These are phyloP conservation scores for Magnaporthiopsis rhizophila DNA, from an alignment of 2,329 filamentous ascomycete genomes.

Conservation along the genomic window DNA sequence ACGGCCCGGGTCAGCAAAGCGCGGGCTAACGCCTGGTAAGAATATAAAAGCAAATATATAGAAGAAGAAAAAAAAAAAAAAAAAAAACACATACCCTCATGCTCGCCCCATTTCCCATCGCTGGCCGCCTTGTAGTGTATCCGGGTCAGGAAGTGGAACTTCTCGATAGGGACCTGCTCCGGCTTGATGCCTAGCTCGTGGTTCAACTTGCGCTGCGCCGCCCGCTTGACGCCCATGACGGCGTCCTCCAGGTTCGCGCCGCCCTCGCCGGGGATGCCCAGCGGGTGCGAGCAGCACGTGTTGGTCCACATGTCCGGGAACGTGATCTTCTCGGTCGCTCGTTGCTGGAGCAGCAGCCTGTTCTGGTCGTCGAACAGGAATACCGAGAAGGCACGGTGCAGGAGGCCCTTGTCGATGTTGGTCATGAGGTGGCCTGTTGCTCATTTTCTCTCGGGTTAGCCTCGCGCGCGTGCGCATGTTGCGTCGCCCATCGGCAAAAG, in stretches of 20 bases:
- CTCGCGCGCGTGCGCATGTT: background rate
- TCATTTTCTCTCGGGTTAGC: constrained; percentile 19
- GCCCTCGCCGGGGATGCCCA: constrained; percentile 86
- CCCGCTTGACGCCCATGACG: constrained; percentile 78
- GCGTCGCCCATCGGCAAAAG: background rate
- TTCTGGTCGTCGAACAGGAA: constrained; percentile 96
- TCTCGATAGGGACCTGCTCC: constrained; percentile 79
- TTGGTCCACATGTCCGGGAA: constrained; percentile 99
- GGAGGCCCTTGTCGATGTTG: constrained; percentile 92
- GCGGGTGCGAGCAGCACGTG: constrained; percentile 96
- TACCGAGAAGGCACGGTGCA: constrained; percentile 95
- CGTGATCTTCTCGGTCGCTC: constrained; percentile 93
- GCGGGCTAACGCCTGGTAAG: too few relatives aligned
- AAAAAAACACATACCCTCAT: constrained; percentile 69
- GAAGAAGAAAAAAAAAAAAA: background rate
- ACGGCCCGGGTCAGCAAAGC: background rate
- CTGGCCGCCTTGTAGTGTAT: constrained; percentile 98
- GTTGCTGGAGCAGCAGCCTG: constrained; percentile 88
- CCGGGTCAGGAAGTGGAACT: constrained; percentile 89
- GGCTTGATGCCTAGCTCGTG: constrained; percentile 91
- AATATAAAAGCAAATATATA: too few relatives aligned
- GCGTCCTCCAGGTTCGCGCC: constrained; percentile 74
- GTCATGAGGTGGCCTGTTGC: constrained; percentile 91
- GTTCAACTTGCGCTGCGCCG: constrained; percentile 85
- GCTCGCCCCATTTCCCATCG: constrained; percentile 97